These are phyloP conservation scores for Paecilomyces variotii DNA, from an alignment of 2,329 filamentous ascomycete species.

Conservation along the genomic window DNA sequence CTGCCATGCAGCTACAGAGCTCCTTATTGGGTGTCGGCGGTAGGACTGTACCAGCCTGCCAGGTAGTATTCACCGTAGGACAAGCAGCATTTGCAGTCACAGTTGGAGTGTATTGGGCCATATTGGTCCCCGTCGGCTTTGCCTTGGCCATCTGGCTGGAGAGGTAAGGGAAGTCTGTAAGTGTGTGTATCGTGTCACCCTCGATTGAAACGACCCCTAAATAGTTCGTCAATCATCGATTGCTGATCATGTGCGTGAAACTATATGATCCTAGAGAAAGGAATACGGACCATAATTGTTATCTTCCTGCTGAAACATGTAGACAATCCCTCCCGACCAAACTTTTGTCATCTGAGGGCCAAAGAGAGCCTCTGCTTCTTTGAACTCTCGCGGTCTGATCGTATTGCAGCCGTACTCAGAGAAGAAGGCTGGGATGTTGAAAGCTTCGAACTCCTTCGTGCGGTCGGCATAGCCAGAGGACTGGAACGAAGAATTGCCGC, in stretches of 20 bases:
- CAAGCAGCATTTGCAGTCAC: constrained; percentile 62
- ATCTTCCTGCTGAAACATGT: constrained; percentile 88
- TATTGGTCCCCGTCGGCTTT: constrained; percentile 57
- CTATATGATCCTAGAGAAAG: neutral
- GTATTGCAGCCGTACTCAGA: constrained; percentile 94
- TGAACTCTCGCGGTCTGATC: constrained; percentile 62
- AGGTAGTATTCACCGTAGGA: constrained; percentile 55
- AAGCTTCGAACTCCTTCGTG: constrained; percentile 74
- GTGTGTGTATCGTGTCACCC: constrained; percentile 53
- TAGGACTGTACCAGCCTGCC: constrained; percentile 61
- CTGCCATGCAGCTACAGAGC: constrained; percentile 78
- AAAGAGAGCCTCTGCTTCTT: constrained; percentile 76
- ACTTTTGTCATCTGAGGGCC: constrained; percentile 68
- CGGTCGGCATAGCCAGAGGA: constrained; percentile 71
- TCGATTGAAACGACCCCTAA: constrained; percentile 43
- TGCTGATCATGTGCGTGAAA: neutral
- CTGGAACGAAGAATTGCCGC: constrained; percentile 68
- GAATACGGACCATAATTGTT: constrained; percentile 51
- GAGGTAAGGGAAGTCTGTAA: constrained; percentile 66
- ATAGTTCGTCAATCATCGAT: constrained; percentile 40
- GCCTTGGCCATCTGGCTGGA: constrained; percentile 60
- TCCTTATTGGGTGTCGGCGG: constrained; percentile 70
- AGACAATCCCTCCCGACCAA: constrained; percentile 92
- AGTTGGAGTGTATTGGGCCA: constrained; percentile 60
- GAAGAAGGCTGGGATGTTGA: constrained; percentile 90